These are phyloP conservation scores for Alisma plantagoaquatica DNA, from an alignment of 106 monocot genomes.

Conservation along the genomic window DNA sequence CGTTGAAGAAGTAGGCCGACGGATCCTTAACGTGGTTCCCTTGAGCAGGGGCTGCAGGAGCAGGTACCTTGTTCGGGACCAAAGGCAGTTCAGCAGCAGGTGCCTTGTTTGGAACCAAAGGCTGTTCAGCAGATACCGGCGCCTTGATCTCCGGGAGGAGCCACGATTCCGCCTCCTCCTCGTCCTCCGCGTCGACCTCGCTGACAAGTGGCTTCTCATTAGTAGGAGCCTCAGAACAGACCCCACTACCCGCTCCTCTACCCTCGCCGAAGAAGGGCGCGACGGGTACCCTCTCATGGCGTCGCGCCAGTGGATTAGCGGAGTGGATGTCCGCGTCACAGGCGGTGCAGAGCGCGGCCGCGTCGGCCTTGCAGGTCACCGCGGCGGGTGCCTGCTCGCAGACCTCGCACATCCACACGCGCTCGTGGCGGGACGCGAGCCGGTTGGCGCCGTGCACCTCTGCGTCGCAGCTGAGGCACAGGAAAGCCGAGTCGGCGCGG, in stretches of 20 bases:
- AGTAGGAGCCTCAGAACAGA: not conserved
- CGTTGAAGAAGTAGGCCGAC: slow-evolving; percentile 18
- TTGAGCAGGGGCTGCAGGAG: slow-evolving; percentile 5
- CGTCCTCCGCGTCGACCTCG: not conserved
- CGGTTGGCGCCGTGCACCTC: slow-evolving; percentile 32
- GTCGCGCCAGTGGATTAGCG: slow-evolving; percentile 21
- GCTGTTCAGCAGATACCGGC: not conserved
- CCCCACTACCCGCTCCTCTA: not conserved
- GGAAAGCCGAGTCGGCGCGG: slow-evolving; percentile 33
- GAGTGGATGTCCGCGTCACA: slow-evolving; percentile 29
- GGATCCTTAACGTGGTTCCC: not conserved
- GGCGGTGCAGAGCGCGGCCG: slow-evolving; percentile 22
- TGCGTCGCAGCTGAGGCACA: slow-evolving; percentile 28
- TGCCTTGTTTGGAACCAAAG: too few relatives aligned
- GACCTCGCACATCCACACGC: slow-evolving; percentile 49
- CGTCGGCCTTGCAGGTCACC: slow-evolving; percentile 45
- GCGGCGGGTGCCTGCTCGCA: slow-evolving; percentile 38
- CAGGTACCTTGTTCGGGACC: not conserved
- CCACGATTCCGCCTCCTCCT: slow-evolving; percentile 6
- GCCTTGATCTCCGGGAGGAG: not conserved
- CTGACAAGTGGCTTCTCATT: not conserved
- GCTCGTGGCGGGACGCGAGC: slow-evolving; percentile 36
- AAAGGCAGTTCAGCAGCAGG: too few relatives aligned
- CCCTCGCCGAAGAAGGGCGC: slow-evolving; percentile 19
- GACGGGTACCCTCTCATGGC: slow-evolving; percentile 31